phyloP scores from a whole-genome alignment of 108 stramenopile species.

The Cyclotella sp. region DNA sequence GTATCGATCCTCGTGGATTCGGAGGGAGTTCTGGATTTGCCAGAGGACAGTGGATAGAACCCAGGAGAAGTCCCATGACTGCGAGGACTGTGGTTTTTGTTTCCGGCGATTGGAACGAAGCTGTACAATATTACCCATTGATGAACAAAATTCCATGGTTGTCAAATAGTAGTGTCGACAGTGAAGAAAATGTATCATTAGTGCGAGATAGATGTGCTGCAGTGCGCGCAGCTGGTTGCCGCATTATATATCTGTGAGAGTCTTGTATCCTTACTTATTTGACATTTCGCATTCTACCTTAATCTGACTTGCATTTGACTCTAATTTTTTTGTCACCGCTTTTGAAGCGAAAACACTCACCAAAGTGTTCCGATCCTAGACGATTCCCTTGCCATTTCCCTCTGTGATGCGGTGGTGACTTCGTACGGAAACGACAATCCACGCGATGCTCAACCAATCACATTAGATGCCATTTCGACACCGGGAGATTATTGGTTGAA shows the following conservation, averaged over 20 bases:
- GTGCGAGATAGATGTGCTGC: conserved; percentile 62
- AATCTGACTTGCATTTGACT: too few relatives aligned
- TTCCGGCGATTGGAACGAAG: conserved; percentile 45
- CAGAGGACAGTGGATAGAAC: conserved; percentile 62
- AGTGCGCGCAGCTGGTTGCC: conserved; percentile 66
- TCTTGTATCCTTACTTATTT: too few relatives aligned
- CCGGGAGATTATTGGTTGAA: conserved; percentile 88
- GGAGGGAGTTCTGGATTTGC: conserved; percentile 85
- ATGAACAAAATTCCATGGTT: neutral
- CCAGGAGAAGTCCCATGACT: conserved; percentile 66
- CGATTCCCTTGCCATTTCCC: conserved; percentile 33
- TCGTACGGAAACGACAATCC: conserved; percentile 52
- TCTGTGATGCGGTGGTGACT: conserved; percentile 63
- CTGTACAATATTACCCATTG: neutral
- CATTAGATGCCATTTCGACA: conserved; percentile 79
- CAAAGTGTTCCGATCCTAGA: conserved; percentile 24
- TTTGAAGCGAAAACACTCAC: conserved; percentile 3
- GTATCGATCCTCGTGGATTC: conserved; percentile 78
- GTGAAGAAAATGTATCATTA: conserved; percentile 9
- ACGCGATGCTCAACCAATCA: conserved; percentile 48
- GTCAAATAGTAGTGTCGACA: neutral
- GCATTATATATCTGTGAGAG: conserved; percentile 63
- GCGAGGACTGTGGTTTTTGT: conserved; percentile 70
- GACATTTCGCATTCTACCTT: too few relatives aligned
- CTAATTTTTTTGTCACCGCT: conserved; percentile 24